Evolutionary conservation across 2,329 filamentous ascomycete genomes (phyloP).

Genomic region (Pestalotiopsis sp.): DNA sequence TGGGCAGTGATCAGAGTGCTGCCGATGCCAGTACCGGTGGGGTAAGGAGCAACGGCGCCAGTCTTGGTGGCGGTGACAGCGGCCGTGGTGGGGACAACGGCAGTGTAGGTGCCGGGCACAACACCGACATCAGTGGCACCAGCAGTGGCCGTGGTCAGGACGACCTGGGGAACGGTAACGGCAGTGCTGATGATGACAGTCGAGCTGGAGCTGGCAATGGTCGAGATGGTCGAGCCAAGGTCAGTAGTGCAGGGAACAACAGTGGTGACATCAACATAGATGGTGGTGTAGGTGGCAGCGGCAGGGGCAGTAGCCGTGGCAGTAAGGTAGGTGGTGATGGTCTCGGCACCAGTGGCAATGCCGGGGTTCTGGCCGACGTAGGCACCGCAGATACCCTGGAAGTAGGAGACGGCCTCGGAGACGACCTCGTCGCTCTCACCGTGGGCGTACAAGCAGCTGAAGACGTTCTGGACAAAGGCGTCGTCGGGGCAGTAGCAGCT

Average conservation of each 20-base stretch:
- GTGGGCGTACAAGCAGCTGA: slow-evolving; percentile 79
- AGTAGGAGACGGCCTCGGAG: slow-evolving; percentile 74
- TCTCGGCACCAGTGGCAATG: slow-evolving; percentile 76
- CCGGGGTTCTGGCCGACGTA: slow-evolving; percentile 79
- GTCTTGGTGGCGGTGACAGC: slow-evolving; percentile 33
- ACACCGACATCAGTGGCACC: slow-evolving; percentile 38
- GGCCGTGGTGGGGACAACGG: slow-evolving; percentile 29
- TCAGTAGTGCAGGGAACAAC: slow-evolving; percentile 52
- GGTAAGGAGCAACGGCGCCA: slow-evolving; percentile 21
- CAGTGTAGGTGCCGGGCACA: slow-evolving; percentile 20
- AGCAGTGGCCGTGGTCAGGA: slow-evolving; percentile 41
- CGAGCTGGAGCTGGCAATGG: slow-evolving; percentile 53
- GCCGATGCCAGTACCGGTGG: slow-evolving; percentile 21
- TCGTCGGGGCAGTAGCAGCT: slow-evolving; percentile 85
- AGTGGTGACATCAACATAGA: slow-evolving; percentile 52
- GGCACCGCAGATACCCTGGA: slow-evolving; percentile 87
- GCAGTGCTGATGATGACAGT: slow-evolving; percentile 48
- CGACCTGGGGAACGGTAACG: slow-evolving; percentile 43
- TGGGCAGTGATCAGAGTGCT: slow-evolving; percentile 40
- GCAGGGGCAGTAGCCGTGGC: slow-evolving; percentile 46
- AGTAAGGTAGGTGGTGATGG: slow-evolving; percentile 63
- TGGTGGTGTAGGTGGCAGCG: slow-evolving; percentile 46
- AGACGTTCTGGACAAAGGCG: slow-evolving; percentile 78
- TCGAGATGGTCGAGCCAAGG: slow-evolving; percentile 46
- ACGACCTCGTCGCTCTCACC: slow-evolving; percentile 68